Evolutionary conservation across 805 yeast genomes (phyloP).

Genomic region (Metschnikowia dekortorum): DNA sequence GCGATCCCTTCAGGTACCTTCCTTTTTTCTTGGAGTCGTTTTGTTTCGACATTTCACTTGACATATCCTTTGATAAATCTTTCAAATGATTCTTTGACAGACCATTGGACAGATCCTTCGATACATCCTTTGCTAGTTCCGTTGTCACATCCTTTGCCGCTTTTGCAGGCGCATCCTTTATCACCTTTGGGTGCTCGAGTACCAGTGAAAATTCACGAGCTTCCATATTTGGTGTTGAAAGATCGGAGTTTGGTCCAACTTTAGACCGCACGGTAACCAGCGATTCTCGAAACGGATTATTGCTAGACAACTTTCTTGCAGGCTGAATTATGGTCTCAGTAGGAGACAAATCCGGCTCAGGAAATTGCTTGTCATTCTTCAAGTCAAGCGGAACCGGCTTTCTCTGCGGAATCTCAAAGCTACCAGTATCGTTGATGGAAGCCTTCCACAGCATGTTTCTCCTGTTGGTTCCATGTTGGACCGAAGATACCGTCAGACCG

Average conservation of each 20-base stretch:
- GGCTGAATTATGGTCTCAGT: not conserved
- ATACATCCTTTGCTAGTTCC: no score
- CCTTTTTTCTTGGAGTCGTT: not conserved
- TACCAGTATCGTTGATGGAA: slow-evolving; percentile 13
- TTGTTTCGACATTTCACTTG: not conserved
- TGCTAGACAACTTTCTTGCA: not conserved
- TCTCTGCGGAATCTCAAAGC: slow-evolving; percentile 2
- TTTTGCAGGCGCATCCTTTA: no score
- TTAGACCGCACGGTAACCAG: not conserved
- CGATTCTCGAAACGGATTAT: slow-evolving; percentile 3
- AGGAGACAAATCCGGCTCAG: not conserved
- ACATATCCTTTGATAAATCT: not conserved
- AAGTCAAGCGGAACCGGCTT: not conserved
- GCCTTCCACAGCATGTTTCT: slow-evolving; percentile 12
- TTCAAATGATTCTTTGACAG: no score
- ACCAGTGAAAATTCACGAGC: no score
- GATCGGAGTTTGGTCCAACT: no score
- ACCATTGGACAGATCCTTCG: no score
- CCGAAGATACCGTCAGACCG: slow-evolving; percentile 7
- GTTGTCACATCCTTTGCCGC: no score
- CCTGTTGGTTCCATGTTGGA: slow-evolving; percentile 16
- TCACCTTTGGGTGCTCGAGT: no score
- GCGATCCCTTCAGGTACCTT: slow-evolving; percentile 11
- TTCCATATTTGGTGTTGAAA: no score
- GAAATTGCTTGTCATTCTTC: not conserved